Conservation (phyloP, 1,284 basidiomycete genomes). For the Mycena citricolor region DNA sequence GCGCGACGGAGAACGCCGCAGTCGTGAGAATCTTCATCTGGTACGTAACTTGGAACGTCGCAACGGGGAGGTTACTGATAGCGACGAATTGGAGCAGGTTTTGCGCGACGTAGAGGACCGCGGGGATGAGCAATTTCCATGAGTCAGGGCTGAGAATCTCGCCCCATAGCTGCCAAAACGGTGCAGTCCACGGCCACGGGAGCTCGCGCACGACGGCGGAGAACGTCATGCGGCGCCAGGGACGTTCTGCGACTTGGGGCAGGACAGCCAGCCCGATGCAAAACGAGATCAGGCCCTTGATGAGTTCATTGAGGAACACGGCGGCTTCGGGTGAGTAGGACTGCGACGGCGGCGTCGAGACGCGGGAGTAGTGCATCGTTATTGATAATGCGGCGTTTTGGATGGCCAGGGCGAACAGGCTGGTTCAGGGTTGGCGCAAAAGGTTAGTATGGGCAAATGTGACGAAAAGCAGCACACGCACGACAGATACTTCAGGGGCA, state of each 20-base stretch:
- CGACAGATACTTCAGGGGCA: constrained; percentile 64
- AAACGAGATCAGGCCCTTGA: constrained; percentile 92
- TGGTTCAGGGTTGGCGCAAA: too few species aligned
- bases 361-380: constrained; percentile 95
- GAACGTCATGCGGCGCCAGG: constrained; percentile 49
- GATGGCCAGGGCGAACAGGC: constrained; percentile 89
- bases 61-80: constrained; percentile 88
- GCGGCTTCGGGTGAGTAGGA: constrained; percentile 92
- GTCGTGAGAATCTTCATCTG: constrained; percentile 99
- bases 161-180: constrained; percentile 54
- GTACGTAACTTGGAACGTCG: constrained; percentile 94
- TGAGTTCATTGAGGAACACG: constrained; percentile 89
- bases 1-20: constrained; percentile 87
- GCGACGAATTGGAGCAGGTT: constrained; percentile 97
- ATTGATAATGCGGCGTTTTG: constrained; percentile 96
- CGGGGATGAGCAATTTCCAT: constrained; percentile 66
- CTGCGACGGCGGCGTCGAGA: constrained; percentile 72
- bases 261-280: constrained; percentile 60
- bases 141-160: constrained; percentile 41
- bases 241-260: constrained; percentile 36
- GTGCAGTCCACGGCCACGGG: constrained; percentile 42
- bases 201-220: constrained; percentile 33
- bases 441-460: constrained; percentile 6
- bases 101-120: constrained; percentile 88
- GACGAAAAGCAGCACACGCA: constrained; percentile 33